These are phyloP conservation scores for Botrytis hyacinthi DNA, from an alignment of 2,329 filamentous ascomycete species.

Conservation along the genomic window DNA sequence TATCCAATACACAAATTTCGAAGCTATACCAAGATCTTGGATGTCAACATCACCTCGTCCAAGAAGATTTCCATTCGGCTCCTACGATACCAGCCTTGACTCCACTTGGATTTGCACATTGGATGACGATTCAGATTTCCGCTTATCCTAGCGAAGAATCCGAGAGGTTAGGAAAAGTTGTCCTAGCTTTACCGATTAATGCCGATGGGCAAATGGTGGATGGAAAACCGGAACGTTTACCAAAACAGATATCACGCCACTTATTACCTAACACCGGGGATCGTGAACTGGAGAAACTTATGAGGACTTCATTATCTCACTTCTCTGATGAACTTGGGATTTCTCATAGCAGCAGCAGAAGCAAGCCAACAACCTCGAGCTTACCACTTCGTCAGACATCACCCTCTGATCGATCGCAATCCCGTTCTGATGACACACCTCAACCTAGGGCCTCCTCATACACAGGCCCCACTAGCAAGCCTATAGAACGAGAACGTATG, in stretches of 20 bases:
- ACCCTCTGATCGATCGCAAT: constrained; percentile 28
- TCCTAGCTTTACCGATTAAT: constrained; percentile 67
- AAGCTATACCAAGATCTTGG: constrained; percentile 55
- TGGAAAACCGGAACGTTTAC: constrained; percentile 68
- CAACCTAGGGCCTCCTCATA: constrained; percentile 28
- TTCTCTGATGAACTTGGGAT: constrained; percentile 45
- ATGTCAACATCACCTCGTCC: constrained; percentile 64
- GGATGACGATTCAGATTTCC: constrained; percentile 70
- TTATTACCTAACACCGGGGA: constrained; percentile 65
- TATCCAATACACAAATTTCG: constrained; percentile 49
- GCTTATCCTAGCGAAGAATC: constrained; percentile 76
- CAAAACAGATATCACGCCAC: constrained; percentile 72
- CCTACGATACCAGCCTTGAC: constrained; percentile 65
- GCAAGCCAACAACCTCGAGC: constrained; percentile 35
- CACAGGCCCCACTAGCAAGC: constrained; percentile 32
- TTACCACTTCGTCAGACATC: constrained; percentile 31
- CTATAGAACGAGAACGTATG: constrained; percentile 40
- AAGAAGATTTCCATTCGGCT: constrained; percentile 49
- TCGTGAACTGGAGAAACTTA: constrained; percentile 53
- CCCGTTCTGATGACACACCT: constrained; percentile 32
- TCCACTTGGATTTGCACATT: constrained; percentile 64
- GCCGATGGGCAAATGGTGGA: constrained; percentile 54
- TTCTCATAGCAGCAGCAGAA: constrained; percentile 43
- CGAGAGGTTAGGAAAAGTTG: constrained; percentile 64
- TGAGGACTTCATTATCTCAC: constrained; percentile 59